Evolutionary conservation across 148 eudicot species (phyloP).

Genomic region (Beta vulgaris): DNA sequence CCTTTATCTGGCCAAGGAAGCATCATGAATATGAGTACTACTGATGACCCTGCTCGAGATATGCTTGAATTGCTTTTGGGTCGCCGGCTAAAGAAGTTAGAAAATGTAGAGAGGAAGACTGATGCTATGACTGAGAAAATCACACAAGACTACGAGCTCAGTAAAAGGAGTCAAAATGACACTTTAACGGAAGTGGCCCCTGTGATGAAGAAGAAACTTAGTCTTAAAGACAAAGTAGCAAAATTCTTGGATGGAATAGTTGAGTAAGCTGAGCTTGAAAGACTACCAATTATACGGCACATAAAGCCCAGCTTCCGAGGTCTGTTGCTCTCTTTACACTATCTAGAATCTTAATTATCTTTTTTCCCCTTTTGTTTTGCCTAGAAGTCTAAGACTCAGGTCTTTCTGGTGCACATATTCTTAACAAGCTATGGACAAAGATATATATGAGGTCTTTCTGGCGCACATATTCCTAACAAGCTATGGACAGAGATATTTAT

Average conservation of each 20-base stretch:
- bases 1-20: slow-evolving; percentile 26
- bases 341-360: not conserved
- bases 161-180: slow-evolving; percentile 28
- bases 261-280: slow-evolving; percentile 2
- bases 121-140: slow-evolving; percentile 30
- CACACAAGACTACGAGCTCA: slow-evolving; percentile 22
- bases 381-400: not conserved
- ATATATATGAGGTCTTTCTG: not conserved
- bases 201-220: slow-evolving; percentile 50
- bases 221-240: slow-evolving; percentile 56
- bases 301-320: slow-evolving; percentile 3
- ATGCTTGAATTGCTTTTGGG: slow-evolving; percentile 73
- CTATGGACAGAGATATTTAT: not conserved
- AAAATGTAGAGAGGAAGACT: slow-evolving; percentile 27
- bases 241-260: slow-evolving; percentile 41
- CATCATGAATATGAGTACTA: slow-evolving; percentile 18
- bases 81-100: slow-evolving; percentile 41
- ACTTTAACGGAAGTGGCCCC: slow-evolving; percentile 30
- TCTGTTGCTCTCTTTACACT: not conserved
- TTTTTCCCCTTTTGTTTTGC: not conserved
- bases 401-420: not conserved
- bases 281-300: not conserved
- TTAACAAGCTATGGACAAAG: no score
- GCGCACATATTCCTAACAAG: no score
- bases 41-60: slow-evolving; percentile 53